Evolutionary conservation across 2,329 filamentous ascomycete species (phyloP).

Genomic region (Pestalotiopsis sp.): DNA sequence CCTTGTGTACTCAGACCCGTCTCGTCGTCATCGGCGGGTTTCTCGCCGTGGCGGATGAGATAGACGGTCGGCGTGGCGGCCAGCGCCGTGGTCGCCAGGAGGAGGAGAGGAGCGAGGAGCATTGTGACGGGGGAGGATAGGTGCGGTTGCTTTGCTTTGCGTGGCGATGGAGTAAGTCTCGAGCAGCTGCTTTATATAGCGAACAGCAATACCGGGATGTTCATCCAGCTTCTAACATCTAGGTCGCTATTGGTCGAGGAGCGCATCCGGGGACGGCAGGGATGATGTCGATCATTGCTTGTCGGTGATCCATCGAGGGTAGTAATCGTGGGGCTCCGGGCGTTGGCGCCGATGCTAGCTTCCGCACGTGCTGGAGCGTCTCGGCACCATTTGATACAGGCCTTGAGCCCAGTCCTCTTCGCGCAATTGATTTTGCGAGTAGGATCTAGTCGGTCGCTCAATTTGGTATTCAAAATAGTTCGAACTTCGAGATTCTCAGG

Average conservation of each 20-base stretch:
- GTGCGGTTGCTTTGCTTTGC: neutral
- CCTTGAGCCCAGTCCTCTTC: neutral
- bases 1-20: constrained; percentile 53
- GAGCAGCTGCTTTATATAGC: neutral
- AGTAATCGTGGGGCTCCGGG: too few relatives aligned
- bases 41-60: constrained; percentile 67
- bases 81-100: constrained; percentile 1
- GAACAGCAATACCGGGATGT: neutral
- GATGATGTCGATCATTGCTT: neutral
- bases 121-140: neutral
- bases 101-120: neutral
- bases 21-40: constrained; percentile 49
- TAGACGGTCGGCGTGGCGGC: constrained; percentile 53
- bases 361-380: neutral
- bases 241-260: neutral
- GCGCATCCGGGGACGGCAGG: neutral
- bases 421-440: neutral
- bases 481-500: too few relatives aligned
- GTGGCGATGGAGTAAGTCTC: too few relatives aligned
- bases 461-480: too few relatives aligned
- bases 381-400: neutral
- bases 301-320: neutral
- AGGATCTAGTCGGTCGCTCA: neutral
- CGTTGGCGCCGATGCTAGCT: neutral
- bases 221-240: neutral